A percentile compares a stretch with the other conserved stretches of the same genome.
Conservation (phyloP, 768 basidiomycete species). For the Collybiopsis confluens region DNA sequence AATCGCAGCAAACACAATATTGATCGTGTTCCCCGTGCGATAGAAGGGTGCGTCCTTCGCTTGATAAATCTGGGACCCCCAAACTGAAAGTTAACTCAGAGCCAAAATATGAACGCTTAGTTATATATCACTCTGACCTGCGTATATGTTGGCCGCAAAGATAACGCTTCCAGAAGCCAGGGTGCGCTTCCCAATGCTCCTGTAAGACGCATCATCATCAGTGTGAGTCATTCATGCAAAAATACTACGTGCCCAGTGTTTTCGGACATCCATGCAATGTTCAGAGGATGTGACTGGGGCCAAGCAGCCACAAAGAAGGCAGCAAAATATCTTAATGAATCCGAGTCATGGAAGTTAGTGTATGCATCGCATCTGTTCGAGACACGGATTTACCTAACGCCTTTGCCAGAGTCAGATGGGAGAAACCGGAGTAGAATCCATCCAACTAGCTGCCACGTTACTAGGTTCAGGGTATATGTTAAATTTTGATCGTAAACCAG, state of each 20-base stretch:
- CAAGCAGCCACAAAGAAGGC: slow-evolving; percentile 31
- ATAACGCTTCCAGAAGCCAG: slow-evolving; percentile 32
- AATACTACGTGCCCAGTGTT: slow-evolving; percentile 24
- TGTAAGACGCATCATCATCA: slow-evolving; percentile 4
- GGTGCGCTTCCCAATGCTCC: slow-evolving; percentile 29
- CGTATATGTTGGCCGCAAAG: slow-evolving; percentile 24
- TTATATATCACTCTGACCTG: slow-evolving; percentile 1
- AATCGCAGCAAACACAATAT: slow-evolving; percentile 4
- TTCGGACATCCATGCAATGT: slow-evolving; percentile 36
- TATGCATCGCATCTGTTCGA: neutral
- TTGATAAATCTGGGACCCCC: slow-evolving; percentile 33
- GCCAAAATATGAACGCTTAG: neutral
- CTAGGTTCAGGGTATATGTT: slow-evolving; percentile 13
- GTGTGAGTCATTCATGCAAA: neutral
- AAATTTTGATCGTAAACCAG: neutral
- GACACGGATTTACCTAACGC: slow-evolving; percentile 20
- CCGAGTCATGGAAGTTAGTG: neutral
- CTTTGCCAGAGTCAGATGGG: slow-evolving; percentile 21
- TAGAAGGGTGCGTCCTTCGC: slow-evolving; percentile 33
- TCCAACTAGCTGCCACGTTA: slow-evolving; percentile 31
- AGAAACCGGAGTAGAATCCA: slow-evolving; percentile 32
- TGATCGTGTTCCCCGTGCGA: slow-evolving; percentile 21
- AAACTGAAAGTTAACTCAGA: slow-evolving; percentile 21
- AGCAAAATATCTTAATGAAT: slow-evolving; percentile 21
- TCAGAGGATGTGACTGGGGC: slow-evolving; percentile 35